phyloP scores from a whole-genome alignment of 2,329 filamentous ascomycete species.

The Exophiala phaeomuriformis region DNA sequence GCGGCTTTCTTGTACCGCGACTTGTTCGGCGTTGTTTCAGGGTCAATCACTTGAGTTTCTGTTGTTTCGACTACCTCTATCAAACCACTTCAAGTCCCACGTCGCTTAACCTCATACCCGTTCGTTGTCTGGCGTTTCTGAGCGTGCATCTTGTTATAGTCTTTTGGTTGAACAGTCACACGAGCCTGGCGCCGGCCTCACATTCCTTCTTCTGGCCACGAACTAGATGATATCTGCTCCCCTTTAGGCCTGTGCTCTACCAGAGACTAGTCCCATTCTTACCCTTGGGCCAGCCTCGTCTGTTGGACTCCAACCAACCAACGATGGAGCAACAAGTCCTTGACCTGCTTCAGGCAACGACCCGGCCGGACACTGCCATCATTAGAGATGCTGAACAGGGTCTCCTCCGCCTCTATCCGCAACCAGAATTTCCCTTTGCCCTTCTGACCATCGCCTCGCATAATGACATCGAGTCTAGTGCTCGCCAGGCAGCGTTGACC shows the following conservation, averaged over 20 bases:
- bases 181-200: background rate
- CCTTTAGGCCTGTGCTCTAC: slow-evolving; percentile 2
- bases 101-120: background rate
- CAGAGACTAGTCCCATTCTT: slow-evolving; percentile 3
- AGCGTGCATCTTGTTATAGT: background rate
- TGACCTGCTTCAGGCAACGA: slow-evolving; percentile 76
- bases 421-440: slow-evolving; percentile 66
- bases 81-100: background rate
- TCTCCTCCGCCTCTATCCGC: slow-evolving; percentile 62
- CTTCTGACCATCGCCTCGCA: slow-evolving; percentile 77
- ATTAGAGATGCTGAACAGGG: slow-evolving; percentile 76
- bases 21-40: background rate
- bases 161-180: background rate
- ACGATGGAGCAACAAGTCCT: slow-evolving; percentile 88
- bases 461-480: slow-evolving; percentile 60
- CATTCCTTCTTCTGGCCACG: background rate
- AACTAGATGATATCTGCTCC: background rate
- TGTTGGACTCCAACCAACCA: slow-evolving; percentile 41
- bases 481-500: slow-evolving; percentile 77
- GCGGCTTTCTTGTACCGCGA: background rate
- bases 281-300: slow-evolving; percentile 12
- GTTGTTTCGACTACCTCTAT: background rate
- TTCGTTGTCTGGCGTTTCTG: background rate
- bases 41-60: background rate
- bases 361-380: slow-evolving; percentile 58